A percentile compares a stretch with the other conserved stretches of the same genome.
These are phyloP conservation scores for Juncus effusus DNA, from an alignment of 176 grass and related monocot species.

Conservation along the genomic window DNA sequence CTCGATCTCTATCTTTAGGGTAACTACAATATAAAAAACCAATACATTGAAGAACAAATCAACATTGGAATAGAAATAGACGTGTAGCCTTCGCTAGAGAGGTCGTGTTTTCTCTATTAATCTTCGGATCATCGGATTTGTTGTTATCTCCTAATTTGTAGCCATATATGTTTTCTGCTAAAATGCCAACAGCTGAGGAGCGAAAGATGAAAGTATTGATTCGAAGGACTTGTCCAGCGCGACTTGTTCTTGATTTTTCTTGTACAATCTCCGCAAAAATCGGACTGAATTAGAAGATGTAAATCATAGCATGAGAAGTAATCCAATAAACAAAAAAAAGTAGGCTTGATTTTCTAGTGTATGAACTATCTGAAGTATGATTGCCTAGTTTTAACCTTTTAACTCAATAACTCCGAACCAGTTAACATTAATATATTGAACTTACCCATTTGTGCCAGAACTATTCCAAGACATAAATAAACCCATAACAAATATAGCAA, in stretches of 20 bases:
- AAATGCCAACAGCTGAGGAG: conserved; percentile 39
- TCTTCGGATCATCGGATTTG: conserved; percentile 15
- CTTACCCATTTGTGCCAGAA: too few relatives aligned
- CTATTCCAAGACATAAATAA: conserved; percentile 60
- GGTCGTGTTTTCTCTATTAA: conserved; percentile 36
- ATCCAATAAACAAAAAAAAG: background rate
- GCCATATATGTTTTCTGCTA: conserved; percentile 31
- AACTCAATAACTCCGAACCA: too few relatives aligned
- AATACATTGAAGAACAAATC: conserved; percentile 50
- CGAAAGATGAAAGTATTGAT: conserved; percentile 56
- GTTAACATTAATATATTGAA: too few relatives aligned
- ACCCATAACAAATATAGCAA: conserved; percentile 52
- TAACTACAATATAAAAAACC: conserved; percentile 51
- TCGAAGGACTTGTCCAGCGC: conserved; percentile 70
- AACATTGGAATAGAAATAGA: conserved; percentile 60
- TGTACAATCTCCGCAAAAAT: conserved; percentile 73
- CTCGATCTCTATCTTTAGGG: conserved; percentile 41
- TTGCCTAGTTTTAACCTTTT: too few relatives aligned
- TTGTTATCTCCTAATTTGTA: conserved; percentile 16
- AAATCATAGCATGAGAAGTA: background rate
- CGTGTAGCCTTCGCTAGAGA: conserved; percentile 54
- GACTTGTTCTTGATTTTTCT: conserved; percentile 50
- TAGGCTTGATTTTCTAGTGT: too few relatives aligned
- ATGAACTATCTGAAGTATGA: too few relatives aligned
- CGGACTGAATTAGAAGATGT: conserved; percentile 29